Percentiles rank a stretch among this genome's conserved stretches.
Conservation (phyloP, 495 filamentous ascomycete genomes). For the Friedmanniomyces simplex region DNA sequence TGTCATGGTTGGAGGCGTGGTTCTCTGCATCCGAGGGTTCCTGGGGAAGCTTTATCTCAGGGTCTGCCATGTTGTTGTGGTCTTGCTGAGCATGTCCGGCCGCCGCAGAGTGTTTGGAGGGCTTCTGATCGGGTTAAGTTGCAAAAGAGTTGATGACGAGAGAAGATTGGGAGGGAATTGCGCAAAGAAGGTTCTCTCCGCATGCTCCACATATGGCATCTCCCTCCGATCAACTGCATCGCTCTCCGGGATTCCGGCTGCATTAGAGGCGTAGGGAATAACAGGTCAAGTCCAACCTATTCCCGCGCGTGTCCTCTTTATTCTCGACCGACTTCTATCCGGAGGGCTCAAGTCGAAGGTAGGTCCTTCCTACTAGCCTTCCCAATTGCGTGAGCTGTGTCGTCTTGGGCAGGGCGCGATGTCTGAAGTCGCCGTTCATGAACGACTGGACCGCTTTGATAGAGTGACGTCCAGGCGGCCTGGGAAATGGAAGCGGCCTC, state of each 20-base stretch:
- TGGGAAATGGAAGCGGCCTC: neutral
- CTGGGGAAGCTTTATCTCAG: conserved; percentile 21
- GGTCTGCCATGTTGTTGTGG: conserved; percentile 19
- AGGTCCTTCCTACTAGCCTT: no score
- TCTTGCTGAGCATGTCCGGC: neutral
- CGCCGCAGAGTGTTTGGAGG: neutral
- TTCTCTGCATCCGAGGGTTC: conserved; percentile 11
- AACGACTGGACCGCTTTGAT: neutral
- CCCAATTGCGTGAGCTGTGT: no score
- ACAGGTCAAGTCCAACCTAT: neutral
- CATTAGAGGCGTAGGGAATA: neutral
- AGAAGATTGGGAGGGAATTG: neutral
- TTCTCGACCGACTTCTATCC: no score
- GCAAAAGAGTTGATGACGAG: neutral
- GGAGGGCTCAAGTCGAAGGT: no score
- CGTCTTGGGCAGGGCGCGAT: no score
- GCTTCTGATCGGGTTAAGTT: neutral
- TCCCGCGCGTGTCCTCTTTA: neutral
- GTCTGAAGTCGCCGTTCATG: no score
- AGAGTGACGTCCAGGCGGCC: neutral
- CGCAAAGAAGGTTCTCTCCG: neutral
- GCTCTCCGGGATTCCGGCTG: neutral
- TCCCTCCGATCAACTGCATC: neutral
- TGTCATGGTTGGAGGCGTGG: neutral
- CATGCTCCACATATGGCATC: neutral